These are phyloP conservation scores for Trametes meyenii DNA, from an alignment of 768 basidiomycete species.

Conservation along the genomic window DNA sequence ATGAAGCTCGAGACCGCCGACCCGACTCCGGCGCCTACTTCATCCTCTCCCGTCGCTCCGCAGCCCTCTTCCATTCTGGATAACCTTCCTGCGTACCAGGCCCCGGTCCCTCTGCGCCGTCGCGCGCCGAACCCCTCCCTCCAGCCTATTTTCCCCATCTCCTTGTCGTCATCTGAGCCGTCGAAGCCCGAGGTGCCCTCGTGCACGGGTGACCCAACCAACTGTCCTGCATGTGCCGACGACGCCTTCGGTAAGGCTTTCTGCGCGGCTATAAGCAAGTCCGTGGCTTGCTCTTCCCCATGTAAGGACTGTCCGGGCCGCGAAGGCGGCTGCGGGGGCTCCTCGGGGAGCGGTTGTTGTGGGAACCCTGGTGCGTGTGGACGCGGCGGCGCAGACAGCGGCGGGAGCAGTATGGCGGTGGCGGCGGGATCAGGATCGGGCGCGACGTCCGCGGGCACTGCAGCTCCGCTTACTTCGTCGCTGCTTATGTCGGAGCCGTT, in stretches of 20 bases:
- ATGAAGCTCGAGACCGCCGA: conserved; percentile 35
- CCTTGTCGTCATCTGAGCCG: conserved; percentile 34
- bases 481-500: conserved; percentile 23
- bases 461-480: conserved; percentile 18
- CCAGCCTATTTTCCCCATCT: conserved; percentile 58
- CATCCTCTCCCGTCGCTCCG: conserved; percentile 28
- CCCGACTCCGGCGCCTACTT: conserved; percentile 20
- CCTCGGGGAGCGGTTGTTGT: conserved; percentile 39
- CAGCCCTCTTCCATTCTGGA: conserved; percentile 64
- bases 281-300: conserved; percentile 52
- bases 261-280: conserved; percentile 72
- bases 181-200: conserved; percentile 35
- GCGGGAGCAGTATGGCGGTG: background rate
- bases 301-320: conserved; percentile 61
- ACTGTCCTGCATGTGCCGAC: conserved; percentile 83
- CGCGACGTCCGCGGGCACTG: background rate
- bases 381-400: conserved; percentile 4
- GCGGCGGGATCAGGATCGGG: background rate
- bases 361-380: conserved; percentile 36
- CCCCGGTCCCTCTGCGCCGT: conserved; percentile 79
- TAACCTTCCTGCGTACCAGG: conserved; percentile 77
- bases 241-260: conserved; percentile 89
- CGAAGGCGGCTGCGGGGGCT: conserved; percentile 26
- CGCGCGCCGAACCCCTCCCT: conserved; percentile 41
- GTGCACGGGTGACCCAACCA: conserved; percentile 86